These are phyloP conservation scores for Letharia columbiana DNA, from an alignment of 495 filamentous ascomycete species.

Conservation along the genomic window DNA sequence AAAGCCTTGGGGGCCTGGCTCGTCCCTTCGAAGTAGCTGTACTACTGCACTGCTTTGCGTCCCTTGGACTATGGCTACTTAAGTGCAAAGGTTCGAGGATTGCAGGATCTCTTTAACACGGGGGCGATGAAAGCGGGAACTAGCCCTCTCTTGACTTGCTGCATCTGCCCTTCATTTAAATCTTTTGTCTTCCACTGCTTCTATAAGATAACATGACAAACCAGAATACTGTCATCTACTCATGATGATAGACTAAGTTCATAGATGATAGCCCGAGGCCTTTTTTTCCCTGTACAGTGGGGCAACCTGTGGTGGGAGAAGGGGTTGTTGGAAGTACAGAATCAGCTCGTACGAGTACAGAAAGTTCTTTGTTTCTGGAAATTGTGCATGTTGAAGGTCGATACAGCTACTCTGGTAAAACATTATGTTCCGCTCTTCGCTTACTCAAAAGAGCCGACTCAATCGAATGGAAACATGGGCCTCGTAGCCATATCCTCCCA, in stretches of 20 bases:
- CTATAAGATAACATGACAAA: not conserved
- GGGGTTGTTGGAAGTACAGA: not conserved
- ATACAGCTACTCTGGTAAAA: conserved; percentile 25
- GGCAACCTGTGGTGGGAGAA: not conserved
- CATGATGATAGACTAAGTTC: not conserved
- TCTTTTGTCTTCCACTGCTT: not conserved
- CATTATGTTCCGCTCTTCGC: not conserved
- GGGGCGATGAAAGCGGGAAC: not conserved
- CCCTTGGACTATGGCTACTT: not conserved
- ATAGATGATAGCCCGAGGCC: not conserved
- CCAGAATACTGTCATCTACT: not conserved
- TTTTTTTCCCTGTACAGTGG: not conserved
- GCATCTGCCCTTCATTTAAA: not conserved
- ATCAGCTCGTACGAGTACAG: not conserved
- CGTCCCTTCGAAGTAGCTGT: not conserved
- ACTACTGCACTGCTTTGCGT: not conserved
- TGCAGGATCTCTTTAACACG: too few species aligned
- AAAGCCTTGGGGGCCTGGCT: too few species aligned
- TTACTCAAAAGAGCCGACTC: not conserved
- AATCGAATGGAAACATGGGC: conserved; percentile 24
- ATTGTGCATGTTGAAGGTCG: conserved; percentile 31
- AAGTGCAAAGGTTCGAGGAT: not conserved
- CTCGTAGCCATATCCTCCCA: conserved; percentile 26
- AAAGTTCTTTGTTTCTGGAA: not conserved
- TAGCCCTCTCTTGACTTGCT: not conserved